These are phyloP conservation scores for Flaveria floridana DNA, from an alignment of 140 eudicot species.

Conservation along the genomic window DNA sequence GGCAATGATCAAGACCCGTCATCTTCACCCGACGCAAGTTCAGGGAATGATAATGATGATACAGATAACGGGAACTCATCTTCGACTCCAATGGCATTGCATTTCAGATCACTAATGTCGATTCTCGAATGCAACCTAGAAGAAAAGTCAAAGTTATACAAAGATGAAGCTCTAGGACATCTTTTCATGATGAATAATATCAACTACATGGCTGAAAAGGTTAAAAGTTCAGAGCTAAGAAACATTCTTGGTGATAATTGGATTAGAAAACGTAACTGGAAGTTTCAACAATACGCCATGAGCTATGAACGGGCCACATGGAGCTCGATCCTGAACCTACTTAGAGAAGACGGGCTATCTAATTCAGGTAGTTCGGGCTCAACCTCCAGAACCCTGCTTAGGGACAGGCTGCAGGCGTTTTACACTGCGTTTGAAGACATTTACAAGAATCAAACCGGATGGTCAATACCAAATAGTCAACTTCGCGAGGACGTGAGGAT, in stretches of 20 bases:
- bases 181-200: slow-evolving; percentile 89
- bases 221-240: slow-evolving; percentile 66
- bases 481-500: slow-evolving; percentile 79
- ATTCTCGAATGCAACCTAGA: slow-evolving; percentile 67
- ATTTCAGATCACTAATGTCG: slow-evolving; percentile 60
- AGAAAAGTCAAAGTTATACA: slow-evolving; percentile 71
- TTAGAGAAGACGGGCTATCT: slow-evolving; percentile 63
- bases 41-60: slow-evolving; percentile 43
- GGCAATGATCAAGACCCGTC: slow-evolving; percentile 37
- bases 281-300: slow-evolving; percentile 85
- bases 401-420: slow-evolving; percentile 72
- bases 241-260: slow-evolving; percentile 72
- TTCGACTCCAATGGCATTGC: slow-evolving; percentile 56
- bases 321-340: slow-evolving; percentile 74
- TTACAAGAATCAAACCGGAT: slow-evolving; percentile 74
- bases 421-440: slow-evolving; percentile 83
- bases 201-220: slow-evolving; percentile 95
- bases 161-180: slow-evolving; percentile 64
- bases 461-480: slow-evolving; percentile 73
- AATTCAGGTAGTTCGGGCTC: slow-evolving; percentile 69
- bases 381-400: slow-evolving; percentile 52
- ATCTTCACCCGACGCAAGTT: slow-evolving; percentile 51
- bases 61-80: slow-evolving; percentile 17
- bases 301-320: slow-evolving; percentile 82
- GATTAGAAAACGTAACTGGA: slow-evolving; percentile 78